These are phyloP conservation scores for Quercus parvula DNA, from an alignment of 306 rosid species.

Conservation along the genomic window DNA sequence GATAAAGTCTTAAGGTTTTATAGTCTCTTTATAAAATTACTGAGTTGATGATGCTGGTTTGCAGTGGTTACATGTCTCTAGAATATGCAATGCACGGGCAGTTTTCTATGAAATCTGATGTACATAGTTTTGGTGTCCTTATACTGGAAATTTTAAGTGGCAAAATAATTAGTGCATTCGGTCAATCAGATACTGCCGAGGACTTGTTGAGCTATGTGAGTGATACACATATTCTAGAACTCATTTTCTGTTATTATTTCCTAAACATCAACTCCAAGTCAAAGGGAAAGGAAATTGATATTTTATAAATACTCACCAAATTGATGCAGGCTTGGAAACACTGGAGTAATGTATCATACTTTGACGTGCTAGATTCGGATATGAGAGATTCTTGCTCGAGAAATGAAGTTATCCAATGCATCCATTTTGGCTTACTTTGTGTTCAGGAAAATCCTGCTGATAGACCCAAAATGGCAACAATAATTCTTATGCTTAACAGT, in stretches of 20 bases:
- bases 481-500: conserved; percentile 28
- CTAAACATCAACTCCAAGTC: too few species aligned
- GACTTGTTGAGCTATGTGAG: background rate
- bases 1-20: too few species aligned
- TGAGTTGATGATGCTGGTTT: background rate
- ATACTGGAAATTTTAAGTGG: background rate
- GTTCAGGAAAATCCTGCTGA: conserved; percentile 27
- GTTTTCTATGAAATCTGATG: background rate
- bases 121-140: background rate
- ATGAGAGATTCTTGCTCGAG: conserved; percentile 12
- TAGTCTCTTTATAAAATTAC: too few species aligned
- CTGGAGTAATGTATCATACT: conserved; percentile 19
- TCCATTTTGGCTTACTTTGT: conserved; percentile 31
- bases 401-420: conserved; percentile 29
- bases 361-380: conserved; percentile 16
- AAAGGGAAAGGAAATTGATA: too few species aligned
- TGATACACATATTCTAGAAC: background rate
- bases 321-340: conserved; percentile 28
- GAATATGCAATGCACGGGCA: background rate
- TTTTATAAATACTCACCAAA: background rate
- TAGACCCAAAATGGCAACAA: conserved; percentile 29
- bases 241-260: too few species aligned
- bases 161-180: background rate
- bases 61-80: background rate
- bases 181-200: background rate